These are phyloP conservation scores for Argentina anserina DNA, from an alignment of 306 rosid genomes.

Conservation along the genomic window DNA sequence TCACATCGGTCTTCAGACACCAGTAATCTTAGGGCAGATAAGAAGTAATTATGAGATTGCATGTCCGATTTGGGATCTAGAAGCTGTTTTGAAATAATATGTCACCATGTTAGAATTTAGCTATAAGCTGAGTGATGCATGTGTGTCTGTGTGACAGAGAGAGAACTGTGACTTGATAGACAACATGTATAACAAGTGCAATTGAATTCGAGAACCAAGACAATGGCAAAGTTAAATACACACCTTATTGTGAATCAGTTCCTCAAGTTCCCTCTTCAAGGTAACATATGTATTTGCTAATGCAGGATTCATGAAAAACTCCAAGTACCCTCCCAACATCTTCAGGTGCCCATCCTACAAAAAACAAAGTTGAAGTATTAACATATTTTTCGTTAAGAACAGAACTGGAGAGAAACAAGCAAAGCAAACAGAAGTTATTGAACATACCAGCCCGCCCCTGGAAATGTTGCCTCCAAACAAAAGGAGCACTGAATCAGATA, in stretches of 20 bases:
- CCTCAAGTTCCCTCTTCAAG: constrained; percentile 72
- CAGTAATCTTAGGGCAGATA: constrained; percentile 73
- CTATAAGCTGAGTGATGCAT: background rate
- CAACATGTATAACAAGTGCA: background rate
- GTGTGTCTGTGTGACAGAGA: background rate
- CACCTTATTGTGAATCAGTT: constrained; percentile 72
- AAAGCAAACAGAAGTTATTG: background rate
- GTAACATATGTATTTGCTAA: constrained; percentile 62
- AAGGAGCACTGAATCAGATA: constrained; percentile 78
- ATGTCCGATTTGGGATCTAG: constrained; percentile 62
- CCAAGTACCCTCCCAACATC: constrained; percentile 62
- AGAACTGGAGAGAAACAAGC: constrained; percentile 1
- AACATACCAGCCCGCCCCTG: constrained; percentile 41
- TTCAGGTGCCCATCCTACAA: constrained; percentile 58
- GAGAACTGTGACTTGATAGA: background rate
- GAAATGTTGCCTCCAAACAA: constrained; percentile 78
- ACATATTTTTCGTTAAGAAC: constrained; percentile 11
- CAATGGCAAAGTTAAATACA: constrained; percentile 16
- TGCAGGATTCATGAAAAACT: constrained; percentile 85
- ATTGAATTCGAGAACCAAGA: constrained; percentile 10
- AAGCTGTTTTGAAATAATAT: constrained; percentile 53
- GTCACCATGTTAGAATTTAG: background rate
- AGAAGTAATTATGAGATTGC: constrained; percentile 51
- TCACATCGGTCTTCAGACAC: constrained; percentile 80
- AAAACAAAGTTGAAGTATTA: constrained; percentile 21